Percentiles rank a stretch among this genome's conserved stretches.
Evolutionary conservation across 2,329 filamentous ascomycete species (phyloP).

Genomic region (Talaromyces marneffei): DNA sequence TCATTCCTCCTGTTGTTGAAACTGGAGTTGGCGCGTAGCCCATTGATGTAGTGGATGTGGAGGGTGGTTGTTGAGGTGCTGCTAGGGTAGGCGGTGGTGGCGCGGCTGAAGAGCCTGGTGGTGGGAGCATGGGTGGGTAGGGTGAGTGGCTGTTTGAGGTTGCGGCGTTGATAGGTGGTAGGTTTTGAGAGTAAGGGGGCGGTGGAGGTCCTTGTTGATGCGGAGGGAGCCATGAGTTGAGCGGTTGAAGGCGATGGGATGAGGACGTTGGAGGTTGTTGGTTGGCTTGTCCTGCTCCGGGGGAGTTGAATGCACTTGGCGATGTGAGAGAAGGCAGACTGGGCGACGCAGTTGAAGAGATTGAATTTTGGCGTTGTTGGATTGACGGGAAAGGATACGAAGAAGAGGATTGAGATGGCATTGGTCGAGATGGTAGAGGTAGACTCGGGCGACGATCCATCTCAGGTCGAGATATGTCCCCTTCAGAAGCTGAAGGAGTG

Average conservation of each 20-base stretch:
- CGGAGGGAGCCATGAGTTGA: conserved; percentile 31
- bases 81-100: conserved; percentile 24
- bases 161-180: conserved; percentile 33
- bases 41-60: not conserved
- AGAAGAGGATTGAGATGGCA: conserved; percentile 25
- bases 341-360: conserved; percentile 25
- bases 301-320: conserved; percentile 19
- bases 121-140: conserved; percentile 32
- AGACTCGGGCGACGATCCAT: conserved; percentile 31
- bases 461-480: conserved; percentile 12
- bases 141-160: conserved; percentile 9
- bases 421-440: conserved; percentile 29
- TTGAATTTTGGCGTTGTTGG: conserved; percentile 23
- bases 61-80: conserved; percentile 18
- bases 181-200: conserved; percentile 33
- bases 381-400: conserved; percentile 32
- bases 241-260: conserved; percentile 33
- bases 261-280: conserved; percentile 25
- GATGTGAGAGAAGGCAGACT: conserved; percentile 29
- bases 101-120: conserved; percentile 20
- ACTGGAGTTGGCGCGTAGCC: conserved; percentile 3
- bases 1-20: not conserved
- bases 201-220: conserved; percentile 25
- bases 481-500: conserved; percentile 3
- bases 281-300: conserved; percentile 18